Base-by-base conservation (phyloP, 2,329 filamentous ascomycete species). In the Cladobotryum mycophilum region DNA sequence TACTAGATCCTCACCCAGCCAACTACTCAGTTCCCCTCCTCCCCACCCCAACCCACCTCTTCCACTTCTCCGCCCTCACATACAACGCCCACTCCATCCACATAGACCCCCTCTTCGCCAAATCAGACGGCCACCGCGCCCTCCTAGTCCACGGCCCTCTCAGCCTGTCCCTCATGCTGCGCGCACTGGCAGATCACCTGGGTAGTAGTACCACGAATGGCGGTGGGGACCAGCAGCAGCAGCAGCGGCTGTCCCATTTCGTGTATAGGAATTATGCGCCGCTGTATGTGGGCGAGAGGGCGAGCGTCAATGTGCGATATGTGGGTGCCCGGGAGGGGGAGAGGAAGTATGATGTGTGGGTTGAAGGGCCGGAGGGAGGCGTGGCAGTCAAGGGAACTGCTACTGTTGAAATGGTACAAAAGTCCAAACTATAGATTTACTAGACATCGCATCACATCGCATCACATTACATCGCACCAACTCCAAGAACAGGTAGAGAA, bases 81-180 rank as follows among this genome's bases (percentile, higher is more conserved):
- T 91, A 89, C 74, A 99, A 99, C 67, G 89, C 89, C 1, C 93
- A 99, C 68, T 76, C 79, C 14, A 96, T 99, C 59, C 93, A 99
- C 69, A 76, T 95, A 18, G 88, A 96, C 66, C 78, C 76, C 1
- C 63, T 76, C 41, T 95, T 89, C 68, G 84, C 83, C 47, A 77
- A 78, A 37, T 72, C 79, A 12, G 93, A 97, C 67, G 87, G 87
- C 11, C 84, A 95, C 64, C 76, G 76, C 5, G 80, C 84, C 53
- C 73, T 89, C 22, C 76, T 97, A 14, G 88, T 97, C 49, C 93
- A 97, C 61, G 93, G 93, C 0, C 92, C 93, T 1, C 72, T 99
- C 48, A 83, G 82, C 1, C 76, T 95, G 38, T 84, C 85, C 0
- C 73, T 97, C 5, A 83, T 96, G 75, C 74, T 95, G 35, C 79